phyloP scores from a whole-genome alignment of 2,329 filamentous ascomycete species.

The Hirsutella rhossiliensis region DNA sequence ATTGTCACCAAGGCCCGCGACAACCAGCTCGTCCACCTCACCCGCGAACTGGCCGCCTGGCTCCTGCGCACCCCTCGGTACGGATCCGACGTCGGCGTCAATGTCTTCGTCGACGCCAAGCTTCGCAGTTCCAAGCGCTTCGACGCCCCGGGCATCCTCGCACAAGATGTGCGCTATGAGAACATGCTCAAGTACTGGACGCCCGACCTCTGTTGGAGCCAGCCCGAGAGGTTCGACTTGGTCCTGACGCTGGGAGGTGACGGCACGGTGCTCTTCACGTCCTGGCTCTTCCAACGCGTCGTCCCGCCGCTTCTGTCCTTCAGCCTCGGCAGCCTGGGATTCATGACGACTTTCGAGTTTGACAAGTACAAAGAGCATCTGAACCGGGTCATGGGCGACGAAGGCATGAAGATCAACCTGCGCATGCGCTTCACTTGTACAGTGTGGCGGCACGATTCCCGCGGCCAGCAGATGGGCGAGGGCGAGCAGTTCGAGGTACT shows the following conservation, averaged over 20 bases:
- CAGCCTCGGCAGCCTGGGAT: constrained; percentile 74
- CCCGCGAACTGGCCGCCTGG: constrained; percentile 79
- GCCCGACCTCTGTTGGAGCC: constrained; percentile 86
- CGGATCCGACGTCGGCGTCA: constrained; percentile 79
- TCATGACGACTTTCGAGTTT: constrained; percentile 81
- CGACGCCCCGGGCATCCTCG: constrained; percentile 58
- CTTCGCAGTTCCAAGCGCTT: constrained; percentile 82
- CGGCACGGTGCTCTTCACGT: constrained; percentile 78
- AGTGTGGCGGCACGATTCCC: constrained; percentile 63
- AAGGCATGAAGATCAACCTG: constrained; percentile 92
- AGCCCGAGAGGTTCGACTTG: constrained; percentile 89
- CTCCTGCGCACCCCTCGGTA: constrained; percentile 82
- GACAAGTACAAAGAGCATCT: constrained; percentile 79
- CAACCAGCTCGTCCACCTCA: constrained; percentile 82
- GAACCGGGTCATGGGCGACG: constrained; percentile 80
- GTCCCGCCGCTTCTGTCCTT: constrained; percentile 79
- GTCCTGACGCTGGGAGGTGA: constrained; percentile 82
- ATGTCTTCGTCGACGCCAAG: constrained; percentile 97
- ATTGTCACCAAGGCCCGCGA: constrained; percentile 97
- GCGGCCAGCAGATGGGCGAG: constrained; percentile 60
- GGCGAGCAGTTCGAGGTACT: constrained; percentile 95
- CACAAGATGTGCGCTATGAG: constrained; percentile 63
- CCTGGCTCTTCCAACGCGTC: constrained; percentile 83
- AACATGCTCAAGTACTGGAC: constrained; percentile 93
- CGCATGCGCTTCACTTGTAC: constrained; percentile 99